Percentiles rank a stretch among this genome's conserved stretches.
Conservation (phyloP, 2,329 filamentous ascomycete genomes). For the Alternaria panax region DNA sequence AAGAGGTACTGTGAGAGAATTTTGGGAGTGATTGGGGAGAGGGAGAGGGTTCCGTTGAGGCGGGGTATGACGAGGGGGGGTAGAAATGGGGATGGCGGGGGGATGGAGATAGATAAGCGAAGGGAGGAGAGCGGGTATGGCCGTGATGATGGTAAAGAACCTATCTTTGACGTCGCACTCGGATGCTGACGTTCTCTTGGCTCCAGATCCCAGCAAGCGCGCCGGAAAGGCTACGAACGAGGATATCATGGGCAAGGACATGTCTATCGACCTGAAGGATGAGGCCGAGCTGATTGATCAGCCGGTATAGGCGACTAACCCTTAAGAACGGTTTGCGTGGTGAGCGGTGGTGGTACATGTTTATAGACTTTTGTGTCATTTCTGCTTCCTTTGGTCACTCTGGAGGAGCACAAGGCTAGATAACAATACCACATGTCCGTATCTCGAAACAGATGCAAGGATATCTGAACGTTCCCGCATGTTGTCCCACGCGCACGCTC, state of each 20-base stretch:
- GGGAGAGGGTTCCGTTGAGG: neutral
- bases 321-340: neutral
- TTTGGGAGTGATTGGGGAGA: neutral
- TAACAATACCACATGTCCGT: neutral
- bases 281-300: neutral
- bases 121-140: neutral
- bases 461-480: neutral
- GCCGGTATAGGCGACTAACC: neutral
- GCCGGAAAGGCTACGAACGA: neutral
- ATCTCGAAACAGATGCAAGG: neutral
- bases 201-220: neutral
- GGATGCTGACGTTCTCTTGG: neutral
- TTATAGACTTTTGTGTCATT: too few relatives aligned
- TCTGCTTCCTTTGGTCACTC: neutral
- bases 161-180: neutral
- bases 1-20: neutral
- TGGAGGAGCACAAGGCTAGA: neutral
- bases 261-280: neutral
- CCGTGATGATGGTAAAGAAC: neutral
- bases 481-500: conserved; percentile 1
- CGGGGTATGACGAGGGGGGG: neutral
- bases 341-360: neutral
- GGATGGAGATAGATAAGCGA: neutral
- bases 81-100: too few relatives aligned
- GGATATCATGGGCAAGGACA: neutral